Percentiles rank a stretch among this genome's conserved stretches.
These are phyloP conservation scores for Calonectria crousiana DNA, from an alignment of 2,329 filamentous ascomycete species.

Conservation along the genomic window DNA sequence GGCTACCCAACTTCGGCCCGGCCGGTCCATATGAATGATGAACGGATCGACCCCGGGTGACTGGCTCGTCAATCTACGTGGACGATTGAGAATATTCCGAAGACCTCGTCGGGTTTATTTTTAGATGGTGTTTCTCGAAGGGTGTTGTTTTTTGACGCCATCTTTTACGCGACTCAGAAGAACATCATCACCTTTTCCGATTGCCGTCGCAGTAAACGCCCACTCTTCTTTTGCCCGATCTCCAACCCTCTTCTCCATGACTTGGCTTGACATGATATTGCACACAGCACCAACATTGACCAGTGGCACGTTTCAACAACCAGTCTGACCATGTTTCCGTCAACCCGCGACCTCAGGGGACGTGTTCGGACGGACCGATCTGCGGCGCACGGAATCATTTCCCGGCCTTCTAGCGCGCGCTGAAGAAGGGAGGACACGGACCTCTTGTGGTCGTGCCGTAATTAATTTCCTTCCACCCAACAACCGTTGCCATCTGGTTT, in stretches of 20 bases:
- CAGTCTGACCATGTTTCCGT: not conserved
- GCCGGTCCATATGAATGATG: conserved; percentile 1
- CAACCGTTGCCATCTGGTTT: not conserved
- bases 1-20: not conserved
- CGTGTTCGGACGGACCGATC: conserved; percentile 1
- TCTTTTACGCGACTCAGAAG: not conserved
- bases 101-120: not conserved
- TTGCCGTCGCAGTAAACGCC: not conserved
- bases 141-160: not conserved
- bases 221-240: no score
- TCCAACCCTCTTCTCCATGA: not conserved
- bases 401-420: not conserved
- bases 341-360: not conserved
- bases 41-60: not conserved
- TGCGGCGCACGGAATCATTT: conserved; percentile 4
- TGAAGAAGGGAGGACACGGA: not conserved
- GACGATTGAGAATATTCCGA: not conserved
- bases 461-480: not conserved
- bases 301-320: not conserved
- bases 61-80: not conserved
- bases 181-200: not conserved
- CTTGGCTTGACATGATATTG: not conserved
- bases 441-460: not conserved
- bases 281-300: not conserved
- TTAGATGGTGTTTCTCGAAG: not conserved